Conservation (phyloP, 202 grass and related monocot genomes). For the Musa balbisiana region DNA sequence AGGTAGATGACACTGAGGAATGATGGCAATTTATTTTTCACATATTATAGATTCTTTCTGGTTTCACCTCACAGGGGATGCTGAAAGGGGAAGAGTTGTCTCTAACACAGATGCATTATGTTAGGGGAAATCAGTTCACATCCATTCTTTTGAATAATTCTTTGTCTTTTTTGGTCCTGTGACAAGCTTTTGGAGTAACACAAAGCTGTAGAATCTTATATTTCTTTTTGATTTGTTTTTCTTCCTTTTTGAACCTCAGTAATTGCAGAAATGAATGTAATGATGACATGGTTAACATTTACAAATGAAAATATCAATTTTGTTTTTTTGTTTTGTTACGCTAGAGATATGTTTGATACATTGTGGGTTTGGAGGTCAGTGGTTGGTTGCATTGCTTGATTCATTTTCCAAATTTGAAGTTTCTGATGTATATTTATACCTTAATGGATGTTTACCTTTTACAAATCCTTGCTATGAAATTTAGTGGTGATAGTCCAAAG, state of each 20-base stretch:
- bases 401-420: no score
- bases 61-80: background rate
- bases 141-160: slow-evolving; percentile 4
- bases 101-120: background rate
- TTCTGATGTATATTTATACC: no score
- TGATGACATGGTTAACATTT: background rate
- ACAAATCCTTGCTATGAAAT: no score
- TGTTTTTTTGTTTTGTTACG: background rate
- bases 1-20: slow-evolving; percentile 4
- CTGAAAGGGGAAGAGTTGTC: background rate
- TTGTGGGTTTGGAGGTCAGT: no score
- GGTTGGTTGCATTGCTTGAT: no score
- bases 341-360: no score
- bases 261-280: background rate
- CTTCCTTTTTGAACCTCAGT: background rate
- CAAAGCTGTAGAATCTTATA: slow-evolving; percentile 8
- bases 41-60: background rate
- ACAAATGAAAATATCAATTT: slow-evolving; percentile 11
- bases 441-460: no score
- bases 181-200: background rate
- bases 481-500: no score
- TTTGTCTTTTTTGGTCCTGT: background rate
- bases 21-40: background rate
- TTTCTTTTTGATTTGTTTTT: background rate
- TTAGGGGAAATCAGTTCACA: background rate